phyloP scores from a whole-genome alignment of 371 early-diverging fungal genomes.

The Batkoa obscura region DNA sequence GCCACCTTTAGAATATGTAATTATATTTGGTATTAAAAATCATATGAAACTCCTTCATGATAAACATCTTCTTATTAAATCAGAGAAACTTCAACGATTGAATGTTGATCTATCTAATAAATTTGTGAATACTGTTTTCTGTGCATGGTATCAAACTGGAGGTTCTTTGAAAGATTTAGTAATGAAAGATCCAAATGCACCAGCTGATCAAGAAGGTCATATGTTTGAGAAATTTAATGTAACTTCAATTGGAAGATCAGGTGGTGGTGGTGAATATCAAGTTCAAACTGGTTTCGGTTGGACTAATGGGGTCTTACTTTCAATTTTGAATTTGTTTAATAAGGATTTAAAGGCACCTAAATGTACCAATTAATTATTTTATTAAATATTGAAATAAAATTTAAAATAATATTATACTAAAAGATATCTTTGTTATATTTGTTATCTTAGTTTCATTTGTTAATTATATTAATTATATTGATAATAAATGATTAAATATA shows the following conservation, averaged over 20 bases:
- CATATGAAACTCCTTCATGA: constrained; percentile 7
- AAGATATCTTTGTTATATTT: too few relatives aligned
- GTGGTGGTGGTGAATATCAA: constrained; percentile 67
- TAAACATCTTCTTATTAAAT: background rate
- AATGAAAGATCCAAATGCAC: constrained; percentile 6
- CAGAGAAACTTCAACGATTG: constrained; percentile 7
- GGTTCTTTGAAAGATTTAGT: constrained; percentile 24
- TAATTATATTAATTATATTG: too few relatives aligned
- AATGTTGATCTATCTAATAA: constrained; percentile 34
- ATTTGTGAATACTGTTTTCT: constrained; percentile 36
- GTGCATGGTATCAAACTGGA: constrained; percentile 53
- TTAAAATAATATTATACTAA: too few relatives aligned
- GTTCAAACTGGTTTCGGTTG: constrained; percentile 85
- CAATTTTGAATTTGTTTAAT: constrained; percentile 32
- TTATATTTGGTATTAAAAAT: constrained; percentile 25
- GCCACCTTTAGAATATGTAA: constrained; percentile 36
- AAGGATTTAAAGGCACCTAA: constrained; percentile 10
- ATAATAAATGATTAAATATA: too few relatives aligned
- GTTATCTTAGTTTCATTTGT: too few relatives aligned
- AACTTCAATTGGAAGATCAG: constrained; percentile 28
- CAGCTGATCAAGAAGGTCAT: constrained; percentile 21
- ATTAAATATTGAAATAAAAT: too few relatives aligned
- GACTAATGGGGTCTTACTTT: constrained; percentile 75
- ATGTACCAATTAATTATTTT: too few relatives aligned
- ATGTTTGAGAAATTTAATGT: constrained; percentile 76